phyloP scores from a whole-genome alignment of 257 asterid genomes.

The Linderniella brevidens region DNA sequence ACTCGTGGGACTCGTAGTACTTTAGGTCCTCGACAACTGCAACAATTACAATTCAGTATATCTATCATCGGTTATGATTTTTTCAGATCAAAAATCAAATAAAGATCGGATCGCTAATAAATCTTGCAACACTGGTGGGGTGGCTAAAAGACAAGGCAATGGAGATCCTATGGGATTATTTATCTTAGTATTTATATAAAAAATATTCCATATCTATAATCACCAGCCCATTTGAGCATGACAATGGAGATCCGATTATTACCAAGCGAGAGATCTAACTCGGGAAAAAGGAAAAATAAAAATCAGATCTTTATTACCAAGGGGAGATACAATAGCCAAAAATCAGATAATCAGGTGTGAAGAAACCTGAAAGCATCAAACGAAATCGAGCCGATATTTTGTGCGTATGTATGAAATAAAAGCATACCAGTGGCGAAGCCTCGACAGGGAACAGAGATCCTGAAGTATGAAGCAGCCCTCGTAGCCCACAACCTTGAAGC shows the following conservation, averaged over 20 bases:
- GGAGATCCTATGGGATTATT: too few relatives aligned
- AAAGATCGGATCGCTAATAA: too few relatives aligned
- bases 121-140: too few relatives aligned
- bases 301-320: not conserved
- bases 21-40: constrained; percentile 78
- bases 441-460: constrained; percentile 60
- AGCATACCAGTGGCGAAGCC: constrained; percentile 74
- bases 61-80: not conserved
- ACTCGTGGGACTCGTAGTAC: constrained; percentile 86
- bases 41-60: not conserved
- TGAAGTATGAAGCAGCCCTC: constrained; percentile 63
- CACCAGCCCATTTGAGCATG: too few relatives aligned
- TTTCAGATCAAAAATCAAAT: too few relatives aligned
- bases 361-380: not conserved
- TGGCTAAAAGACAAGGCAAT: too few relatives aligned
- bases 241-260: too few relatives aligned
- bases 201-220: too few relatives aligned
- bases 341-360: not conserved
- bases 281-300: not conserved
- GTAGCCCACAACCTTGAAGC: constrained; percentile 75
- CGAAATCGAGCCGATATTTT: not conserved
- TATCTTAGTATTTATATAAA: too few relatives aligned
- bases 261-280: not conserved
- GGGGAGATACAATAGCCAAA: not conserved
- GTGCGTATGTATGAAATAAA: not conserved